Percentiles rank a stretch among this genome's conserved stretches.
Conservation (phyloP, 2,329 filamentous ascomycete species). For the Trichoderma endophyticum region DNA sequence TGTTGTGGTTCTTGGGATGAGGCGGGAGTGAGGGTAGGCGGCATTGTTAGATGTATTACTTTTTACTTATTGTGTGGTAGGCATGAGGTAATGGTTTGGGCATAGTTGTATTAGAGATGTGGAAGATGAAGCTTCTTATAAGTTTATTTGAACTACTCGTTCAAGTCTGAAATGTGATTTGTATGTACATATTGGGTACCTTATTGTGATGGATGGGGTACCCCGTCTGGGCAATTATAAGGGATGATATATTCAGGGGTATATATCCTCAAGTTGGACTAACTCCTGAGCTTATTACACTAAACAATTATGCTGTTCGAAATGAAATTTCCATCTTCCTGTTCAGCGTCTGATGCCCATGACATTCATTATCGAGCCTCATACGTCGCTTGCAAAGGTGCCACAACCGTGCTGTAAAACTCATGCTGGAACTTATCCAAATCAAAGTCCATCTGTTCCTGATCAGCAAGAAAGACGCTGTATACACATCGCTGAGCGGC, state of each 20-base stretch:
- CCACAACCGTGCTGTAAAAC: slow-evolving; percentile 11
- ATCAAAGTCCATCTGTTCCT: slow-evolving; percentile 10
- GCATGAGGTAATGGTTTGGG: neutral
- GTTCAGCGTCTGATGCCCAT: neutral
- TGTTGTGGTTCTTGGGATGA: neutral
- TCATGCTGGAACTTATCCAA: slow-evolving; percentile 11
- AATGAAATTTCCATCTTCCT: neutral
- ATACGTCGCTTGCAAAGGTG: slow-evolving; percentile 11
- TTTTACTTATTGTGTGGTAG: neutral
- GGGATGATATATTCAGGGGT: neutral
- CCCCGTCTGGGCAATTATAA: neutral
- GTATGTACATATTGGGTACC: neutral
- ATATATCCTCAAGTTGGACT: neutral
- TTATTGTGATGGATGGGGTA: neutral
- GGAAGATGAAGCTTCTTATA: neutral
- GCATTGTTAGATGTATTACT: neutral
- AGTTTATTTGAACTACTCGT: neutral
- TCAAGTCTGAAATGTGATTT: neutral
- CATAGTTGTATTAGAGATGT: neutral
- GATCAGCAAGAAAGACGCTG: slow-evolving; percentile 7
- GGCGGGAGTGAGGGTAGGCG: neutral
- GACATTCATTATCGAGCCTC: neutral
- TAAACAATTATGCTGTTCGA: neutral
- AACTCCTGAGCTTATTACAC: neutral
- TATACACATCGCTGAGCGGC: slow-evolving; percentile 12